A percentile compares a stretch with the other conserved stretches of the same genome.
Evolutionary conservation across 768 basidiomycete species (phyloP).

Genomic region (Kondoa malvinella): DNA sequence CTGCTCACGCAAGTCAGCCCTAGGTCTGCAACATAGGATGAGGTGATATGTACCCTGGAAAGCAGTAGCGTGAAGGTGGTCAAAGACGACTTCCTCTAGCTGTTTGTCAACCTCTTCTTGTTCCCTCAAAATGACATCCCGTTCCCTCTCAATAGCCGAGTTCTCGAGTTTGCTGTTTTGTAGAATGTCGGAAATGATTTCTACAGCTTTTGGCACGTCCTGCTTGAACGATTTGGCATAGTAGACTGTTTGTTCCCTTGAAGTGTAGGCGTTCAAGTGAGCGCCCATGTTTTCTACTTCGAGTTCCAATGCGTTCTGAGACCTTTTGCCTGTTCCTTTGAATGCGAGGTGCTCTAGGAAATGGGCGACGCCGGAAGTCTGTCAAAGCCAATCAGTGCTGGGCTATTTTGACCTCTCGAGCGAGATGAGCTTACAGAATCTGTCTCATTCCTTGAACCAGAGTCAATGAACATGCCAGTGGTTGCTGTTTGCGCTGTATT

Average conservation of each 20-base stretch:
- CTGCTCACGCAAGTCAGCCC: constrained; percentile 35
- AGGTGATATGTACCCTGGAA: constrained; percentile 54
- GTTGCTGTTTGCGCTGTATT: constrained; percentile 71
- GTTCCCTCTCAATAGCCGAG: constrained; percentile 76
- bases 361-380: constrained; percentile 86
- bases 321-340: constrained; percentile 78
- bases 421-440: constrained; percentile 37
- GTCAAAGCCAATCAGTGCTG: neutral
- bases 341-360: constrained; percentile 99
- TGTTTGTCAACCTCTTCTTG: constrained; percentile 99
- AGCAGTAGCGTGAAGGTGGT: constrained; percentile 89
- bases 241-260: constrained; percentile 96
- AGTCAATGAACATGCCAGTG: constrained; percentile 96
- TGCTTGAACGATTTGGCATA: constrained; percentile 97
- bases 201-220: constrained; percentile 75
- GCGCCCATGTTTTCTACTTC: constrained; percentile 97
- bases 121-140: constrained; percentile 88
- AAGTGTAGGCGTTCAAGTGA: constrained; percentile 94
- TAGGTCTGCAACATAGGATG: neutral
- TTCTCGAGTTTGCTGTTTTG: constrained; percentile 88
- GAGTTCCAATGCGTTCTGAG: constrained; percentile 77
- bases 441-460: constrained; percentile 90
- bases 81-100: constrained; percentile 93
- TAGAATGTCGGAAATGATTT: constrained; percentile 94
- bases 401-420: neutral